Percentiles rank a stretch among this genome's conserved stretches.
phyloP scores from a whole-genome alignment of 768 basidiomycete genomes.

The Rhizopogon salebrosus region DNA sequence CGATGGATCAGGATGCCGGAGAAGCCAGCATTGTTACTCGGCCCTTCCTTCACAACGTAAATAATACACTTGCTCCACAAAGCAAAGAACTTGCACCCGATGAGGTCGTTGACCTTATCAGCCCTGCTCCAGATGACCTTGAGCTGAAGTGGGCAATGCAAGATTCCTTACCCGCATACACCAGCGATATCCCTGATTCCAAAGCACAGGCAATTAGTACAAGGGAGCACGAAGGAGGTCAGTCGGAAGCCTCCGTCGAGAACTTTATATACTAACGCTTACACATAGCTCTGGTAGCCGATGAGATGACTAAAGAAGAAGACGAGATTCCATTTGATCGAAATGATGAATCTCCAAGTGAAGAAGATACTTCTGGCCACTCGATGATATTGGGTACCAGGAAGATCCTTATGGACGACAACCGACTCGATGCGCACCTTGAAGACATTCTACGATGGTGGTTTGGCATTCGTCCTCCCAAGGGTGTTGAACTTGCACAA shows the following conservation, averaged over 20 bases:
- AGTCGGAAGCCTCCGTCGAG: background rate
- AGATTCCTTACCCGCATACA: constrained; percentile 14
- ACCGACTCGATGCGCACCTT: constrained; percentile 49
- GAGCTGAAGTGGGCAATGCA: constrained; percentile 27
- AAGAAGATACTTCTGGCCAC: background rate
- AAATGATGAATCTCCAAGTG: background rate
- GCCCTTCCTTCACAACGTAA: constrained; percentile 6
- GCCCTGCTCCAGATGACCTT: constrained; percentile 9
- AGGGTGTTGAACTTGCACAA: constrained; percentile 62
- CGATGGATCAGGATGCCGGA: constrained; percentile 7
- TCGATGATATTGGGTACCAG: constrained; percentile 61
- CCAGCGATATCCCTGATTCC: too few relatives aligned
- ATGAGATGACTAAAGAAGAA: background rate
- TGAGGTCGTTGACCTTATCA: constrained; percentile 4
- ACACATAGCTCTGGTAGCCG: background rate
- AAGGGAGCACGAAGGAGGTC: background rate
- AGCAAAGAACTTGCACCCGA: constrained; percentile 6
- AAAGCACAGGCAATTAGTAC: background rate
- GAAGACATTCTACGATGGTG: constrained; percentile 64
- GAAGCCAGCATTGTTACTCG: constrained; percentile 5
- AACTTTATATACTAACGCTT: background rate
- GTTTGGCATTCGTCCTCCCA: constrained; percentile 60
- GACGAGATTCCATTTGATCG: too few relatives aligned
- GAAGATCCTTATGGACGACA: constrained; percentile 49
- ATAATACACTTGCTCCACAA: constrained; percentile 4